Percentiles rank a stretch among this genome's conserved stretches.
These are phyloP conservation scores for Cucurbita ficifolia DNA, from an alignment of 306 rosid species.

Conservation along the genomic window DNA sequence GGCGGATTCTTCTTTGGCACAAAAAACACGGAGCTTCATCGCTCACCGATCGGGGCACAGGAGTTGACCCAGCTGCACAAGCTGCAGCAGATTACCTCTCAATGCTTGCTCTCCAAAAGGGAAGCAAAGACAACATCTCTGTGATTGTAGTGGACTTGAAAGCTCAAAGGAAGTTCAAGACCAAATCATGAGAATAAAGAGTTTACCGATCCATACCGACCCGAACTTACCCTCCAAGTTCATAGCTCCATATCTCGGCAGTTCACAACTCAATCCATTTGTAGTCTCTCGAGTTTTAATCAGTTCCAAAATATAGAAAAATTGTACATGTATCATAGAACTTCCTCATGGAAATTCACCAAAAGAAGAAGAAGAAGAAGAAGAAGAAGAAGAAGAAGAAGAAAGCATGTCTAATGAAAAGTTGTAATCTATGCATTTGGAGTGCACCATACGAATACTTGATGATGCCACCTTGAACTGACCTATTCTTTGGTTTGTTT, in stretches of 20 bases:
- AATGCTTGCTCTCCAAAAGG: conserved; percentile 41
- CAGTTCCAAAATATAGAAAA: conserved; percentile 3
- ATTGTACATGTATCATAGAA: conserved; percentile 5
- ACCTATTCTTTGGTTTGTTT: background rate
- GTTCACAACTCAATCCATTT: background rate
- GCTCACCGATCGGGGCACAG: conserved; percentile 19
- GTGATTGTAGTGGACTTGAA: conserved; percentile 24
- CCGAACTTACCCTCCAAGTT: background rate
- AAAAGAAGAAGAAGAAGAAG: too few species aligned
- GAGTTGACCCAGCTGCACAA: conserved; percentile 42
- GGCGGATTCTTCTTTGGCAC: conserved; percentile 41
- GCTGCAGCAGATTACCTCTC: conserved; percentile 40
- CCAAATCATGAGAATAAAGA: background rate
- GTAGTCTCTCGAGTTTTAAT: background rate
- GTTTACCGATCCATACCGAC: background rate
- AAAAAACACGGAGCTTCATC: conserved; percentile 26
- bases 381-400: too few species aligned
- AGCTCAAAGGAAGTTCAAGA: conserved; percentile 20
- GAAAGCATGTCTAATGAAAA: background rate
- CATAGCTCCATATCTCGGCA: background rate
- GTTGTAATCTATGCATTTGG: conserved; percentile 2
- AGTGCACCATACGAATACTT: conserved; percentile 1
- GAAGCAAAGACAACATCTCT: conserved; percentile 24
- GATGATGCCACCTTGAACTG: background rate
- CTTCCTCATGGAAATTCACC: background rate